phyloP scores from a whole-genome alignment of 257 asterid genomes.

The Nemophila menziesii region DNA sequence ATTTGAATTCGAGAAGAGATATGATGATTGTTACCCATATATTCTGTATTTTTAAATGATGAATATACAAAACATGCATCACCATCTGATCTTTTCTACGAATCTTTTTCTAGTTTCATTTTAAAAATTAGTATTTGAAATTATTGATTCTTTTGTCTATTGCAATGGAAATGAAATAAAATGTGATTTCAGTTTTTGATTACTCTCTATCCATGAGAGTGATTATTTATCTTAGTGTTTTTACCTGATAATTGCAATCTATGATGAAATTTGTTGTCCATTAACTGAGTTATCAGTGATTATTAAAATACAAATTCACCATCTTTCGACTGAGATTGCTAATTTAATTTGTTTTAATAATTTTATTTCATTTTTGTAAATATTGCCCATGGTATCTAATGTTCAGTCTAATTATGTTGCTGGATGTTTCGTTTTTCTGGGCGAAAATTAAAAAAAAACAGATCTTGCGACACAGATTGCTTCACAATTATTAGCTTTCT shows the following conservation, averaged over 20 bases:
- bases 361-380: neutral
- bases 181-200: no score
- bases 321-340: slow-evolving; percentile 88
- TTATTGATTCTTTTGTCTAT: no score
- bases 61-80: slow-evolving; percentile 51
- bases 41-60: slow-evolving; percentile 50
- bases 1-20: slow-evolving; percentile 17
- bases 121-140: neutral
- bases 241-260: slow-evolving; percentile 21
- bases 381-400: slow-evolving; percentile 44
- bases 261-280: slow-evolving; percentile 26
- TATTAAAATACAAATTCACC: slow-evolving; percentile 36
- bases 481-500: slow-evolving; percentile 20
- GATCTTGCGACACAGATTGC: slow-evolving; percentile 64
- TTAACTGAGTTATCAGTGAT: slow-evolving; percentile 36
- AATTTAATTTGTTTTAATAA: no score
- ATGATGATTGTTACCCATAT: slow-evolving; percentile 43
- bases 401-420: slow-evolving; percentile 30
- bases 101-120: neutral
- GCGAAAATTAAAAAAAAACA: slow-evolving; percentile 34
- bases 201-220: neutral
- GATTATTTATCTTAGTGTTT: neutral
- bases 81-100: slow-evolving; percentile 73
- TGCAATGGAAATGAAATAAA: no score
- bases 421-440: slow-evolving; percentile 41